A percentile compares a stretch with the other conserved stretches of the same genome.
Evolutionary conservation across 1,139 yeast genomes (phyloP).

Genomic region (Suhomyces bolitotheri): DNA sequence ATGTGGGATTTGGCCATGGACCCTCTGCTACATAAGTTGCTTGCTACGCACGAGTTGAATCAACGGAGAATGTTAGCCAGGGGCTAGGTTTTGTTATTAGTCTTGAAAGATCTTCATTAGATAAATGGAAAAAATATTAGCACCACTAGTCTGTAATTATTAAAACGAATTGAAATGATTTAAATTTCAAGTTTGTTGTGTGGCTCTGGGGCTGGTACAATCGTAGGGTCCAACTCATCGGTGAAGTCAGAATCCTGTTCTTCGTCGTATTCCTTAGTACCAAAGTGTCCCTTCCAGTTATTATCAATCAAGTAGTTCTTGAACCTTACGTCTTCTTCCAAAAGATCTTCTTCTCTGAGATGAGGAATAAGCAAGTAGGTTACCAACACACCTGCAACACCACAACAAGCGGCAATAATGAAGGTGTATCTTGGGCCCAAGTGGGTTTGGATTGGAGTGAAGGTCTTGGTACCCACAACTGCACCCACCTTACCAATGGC

Average conservation of each 20-base stretch:
- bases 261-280: constrained; percentile 33
- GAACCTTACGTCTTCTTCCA: constrained; percentile 64
- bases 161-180: too few species aligned
- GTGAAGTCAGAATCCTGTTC: constrained; percentile 12
- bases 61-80: too few species aligned
- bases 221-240: constrained; percentile 1
- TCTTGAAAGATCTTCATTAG: too few species aligned
- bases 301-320: constrained; percentile 59
- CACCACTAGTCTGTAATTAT: too few species aligned
- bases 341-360: constrained; percentile 63
- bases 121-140: too few species aligned
- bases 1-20: too few species aligned
- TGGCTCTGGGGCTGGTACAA: constrained; percentile 6
- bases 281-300: constrained; percentile 68
- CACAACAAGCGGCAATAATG: constrained; percentile 70
- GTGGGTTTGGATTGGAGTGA: constrained; percentile 42
- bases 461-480: constrained; percentile 47
- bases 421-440: constrained; percentile 33
- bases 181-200: constrained; percentile 4
- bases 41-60: too few species aligned
- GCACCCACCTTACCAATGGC: constrained; percentile 55
- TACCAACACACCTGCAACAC: constrained; percentile 62
- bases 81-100: too few species aligned
- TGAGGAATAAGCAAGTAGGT: constrained; percentile 68
- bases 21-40: too few species aligned